Conservation (phyloP, 2,329 filamentous ascomycete species). For the Tolypocladium nubicola region DNA sequence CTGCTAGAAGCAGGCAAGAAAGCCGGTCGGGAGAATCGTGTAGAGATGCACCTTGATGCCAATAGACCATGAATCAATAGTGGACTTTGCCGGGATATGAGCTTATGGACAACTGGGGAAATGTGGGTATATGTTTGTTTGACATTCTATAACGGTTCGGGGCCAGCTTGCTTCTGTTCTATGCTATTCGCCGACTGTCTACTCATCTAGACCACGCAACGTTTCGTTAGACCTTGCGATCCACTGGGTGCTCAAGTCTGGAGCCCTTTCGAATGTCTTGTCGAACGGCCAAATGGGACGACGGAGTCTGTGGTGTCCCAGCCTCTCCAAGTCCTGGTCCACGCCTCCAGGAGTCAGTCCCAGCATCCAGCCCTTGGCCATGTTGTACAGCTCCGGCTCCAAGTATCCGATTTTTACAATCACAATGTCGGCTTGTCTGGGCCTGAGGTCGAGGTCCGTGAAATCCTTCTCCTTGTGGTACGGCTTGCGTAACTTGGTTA, state of each 20-base stretch:
- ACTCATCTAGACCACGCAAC: neutral
- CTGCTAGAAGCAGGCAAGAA: no score
- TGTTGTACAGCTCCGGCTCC: slow-evolving; percentile 41
- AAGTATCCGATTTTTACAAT: slow-evolving; percentile 47
- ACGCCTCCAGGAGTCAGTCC: slow-evolving; percentile 42
- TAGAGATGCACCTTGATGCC: no score
- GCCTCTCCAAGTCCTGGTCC: slow-evolving; percentile 36
- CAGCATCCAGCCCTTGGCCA: slow-evolving; percentile 44
- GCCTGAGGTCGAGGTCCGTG: slow-evolving; percentile 32
- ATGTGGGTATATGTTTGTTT: no score
- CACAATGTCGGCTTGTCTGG: slow-evolving; percentile 36
- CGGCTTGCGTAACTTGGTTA: slow-evolving; percentile 41
- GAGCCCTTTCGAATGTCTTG: slow-evolving; percentile 8
- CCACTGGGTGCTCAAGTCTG: slow-evolving; percentile 10
- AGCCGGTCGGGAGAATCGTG: no score
- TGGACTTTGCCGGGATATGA: no score
- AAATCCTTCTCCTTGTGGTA: slow-evolving; percentile 44
- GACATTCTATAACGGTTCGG: neutral
- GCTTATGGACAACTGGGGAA: no score
- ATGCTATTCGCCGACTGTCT: neutral
- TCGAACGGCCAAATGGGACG: slow-evolving; percentile 32
- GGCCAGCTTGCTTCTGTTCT: neutral
- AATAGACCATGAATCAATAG: no score
- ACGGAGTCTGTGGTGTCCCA: slow-evolving; percentile 35
- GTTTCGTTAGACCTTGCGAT: slow-evolving; percentile 10